Conservation (phyloP, 2,329 filamentous ascomycete genomes). For the Fusarium falciforme region DNA sequence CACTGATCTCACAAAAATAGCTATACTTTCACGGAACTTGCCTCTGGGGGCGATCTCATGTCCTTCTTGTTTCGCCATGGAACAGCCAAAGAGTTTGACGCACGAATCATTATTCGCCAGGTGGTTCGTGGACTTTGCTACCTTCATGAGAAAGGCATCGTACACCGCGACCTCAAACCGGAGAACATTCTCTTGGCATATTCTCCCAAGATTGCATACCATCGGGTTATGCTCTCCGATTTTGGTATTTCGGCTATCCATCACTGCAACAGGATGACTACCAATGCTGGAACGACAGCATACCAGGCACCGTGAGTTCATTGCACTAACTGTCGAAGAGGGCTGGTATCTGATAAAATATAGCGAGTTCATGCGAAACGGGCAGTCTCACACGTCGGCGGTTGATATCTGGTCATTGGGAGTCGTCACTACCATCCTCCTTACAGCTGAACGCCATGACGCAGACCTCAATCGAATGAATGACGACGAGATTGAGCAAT, state of each 20-base stretch:
- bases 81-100: constrained; percentile 54
- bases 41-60: constrained; percentile 65
- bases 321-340: rapidly evolving
- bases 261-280: constrained; percentile 55
- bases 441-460: constrained; percentile 42
- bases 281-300: constrained; percentile 57
- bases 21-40: constrained; percentile 68
- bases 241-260: constrained; percentile 62
- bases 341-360: constrained; percentile 2
- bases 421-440: constrained; percentile 55
- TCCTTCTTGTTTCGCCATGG: constrained; percentile 57
- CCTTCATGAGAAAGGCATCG: constrained; percentile 61
- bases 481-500: constrained; percentile 40
- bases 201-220: constrained; percentile 56
- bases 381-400: constrained; percentile 46
- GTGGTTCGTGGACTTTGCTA: constrained; percentile 59
- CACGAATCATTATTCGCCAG: constrained; percentile 59
- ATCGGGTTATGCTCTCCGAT: constrained; percentile 63
- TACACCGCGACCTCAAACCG: constrained; percentile 66
- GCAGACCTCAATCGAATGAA: constrained; percentile 43
- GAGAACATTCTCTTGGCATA: constrained; percentile 64
- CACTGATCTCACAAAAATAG: constrained; percentile 43
- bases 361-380: constrained; percentile 53
- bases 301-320: constrained; percentile 62
- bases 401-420: constrained; percentile 67